A percentile compares a stretch with the other conserved stretches of the same genome.
Conservation (phyloP, 2,329 filamentous ascomycete genomes). For the Chrysosporium queenslandicum region DNA sequence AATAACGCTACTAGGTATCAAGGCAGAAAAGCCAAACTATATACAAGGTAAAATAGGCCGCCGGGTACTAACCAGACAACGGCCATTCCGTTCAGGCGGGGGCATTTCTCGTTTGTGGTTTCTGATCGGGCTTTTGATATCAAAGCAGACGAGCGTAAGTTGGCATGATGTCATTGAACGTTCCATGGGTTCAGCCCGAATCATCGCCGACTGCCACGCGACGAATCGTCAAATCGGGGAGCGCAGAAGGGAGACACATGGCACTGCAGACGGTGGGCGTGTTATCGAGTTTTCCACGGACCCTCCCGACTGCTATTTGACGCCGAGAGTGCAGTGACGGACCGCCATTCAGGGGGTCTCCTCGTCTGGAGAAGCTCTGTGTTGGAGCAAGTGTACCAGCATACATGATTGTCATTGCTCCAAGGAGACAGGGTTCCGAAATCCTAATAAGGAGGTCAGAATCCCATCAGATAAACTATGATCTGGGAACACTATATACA, state of each 20-base stretch:
- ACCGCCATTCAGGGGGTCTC: too few species aligned
- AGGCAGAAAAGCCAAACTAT: not conserved
- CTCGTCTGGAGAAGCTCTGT: too few species aligned
- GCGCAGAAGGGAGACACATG: too few species aligned
- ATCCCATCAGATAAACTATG: too few species aligned
- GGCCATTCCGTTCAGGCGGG: not conserved
- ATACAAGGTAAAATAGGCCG: not conserved
- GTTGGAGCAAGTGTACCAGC: too few species aligned
- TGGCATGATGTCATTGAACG: slow-evolving; percentile 8
- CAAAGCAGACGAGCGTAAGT: not conserved
- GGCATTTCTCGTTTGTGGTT: not conserved
- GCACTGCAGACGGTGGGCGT: not conserved
- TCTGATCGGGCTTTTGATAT: not conserved
- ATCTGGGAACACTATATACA: too few species aligned
- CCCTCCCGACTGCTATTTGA: too few species aligned
- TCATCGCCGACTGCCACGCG: not conserved
- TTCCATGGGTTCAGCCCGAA: slow-evolving; percentile 1
- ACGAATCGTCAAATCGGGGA: not conserved
- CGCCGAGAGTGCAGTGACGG: too few species aligned
- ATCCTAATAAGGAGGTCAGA: too few species aligned
- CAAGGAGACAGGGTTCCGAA: too few species aligned
- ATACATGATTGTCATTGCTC: too few species aligned
- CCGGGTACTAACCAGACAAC: not conserved
- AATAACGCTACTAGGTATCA: not conserved
- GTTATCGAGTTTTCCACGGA: too few species aligned